Conservation (phyloP, 306 rosid species). For the Begonia peltatifolia region DNA sequence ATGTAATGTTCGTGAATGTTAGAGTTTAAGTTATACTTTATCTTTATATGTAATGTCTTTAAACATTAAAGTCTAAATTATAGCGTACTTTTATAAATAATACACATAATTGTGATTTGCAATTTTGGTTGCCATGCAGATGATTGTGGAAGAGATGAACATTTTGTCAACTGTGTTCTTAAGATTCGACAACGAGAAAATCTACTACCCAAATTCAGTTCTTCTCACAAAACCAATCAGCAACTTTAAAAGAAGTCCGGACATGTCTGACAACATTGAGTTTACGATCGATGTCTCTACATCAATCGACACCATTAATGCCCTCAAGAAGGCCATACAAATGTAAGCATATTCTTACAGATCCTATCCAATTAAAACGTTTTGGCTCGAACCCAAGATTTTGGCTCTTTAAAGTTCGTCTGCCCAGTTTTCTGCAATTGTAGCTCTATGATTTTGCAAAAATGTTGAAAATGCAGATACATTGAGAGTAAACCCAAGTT, state of each 20-base stretch:
- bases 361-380: not conserved
- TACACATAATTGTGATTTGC: too few species aligned
- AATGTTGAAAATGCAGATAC: conserved; percentile 14
- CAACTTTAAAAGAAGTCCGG: conserved; percentile 40
- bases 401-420: too few species aligned
- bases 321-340: conserved; percentile 35
- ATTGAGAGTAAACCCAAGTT: conserved; percentile 33
- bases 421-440: not conserved
- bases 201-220: conserved; percentile 35
- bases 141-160: conserved; percentile 45
- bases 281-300: conserved; percentile 31
- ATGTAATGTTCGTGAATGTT: too few species aligned
- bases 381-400: too few species aligned
- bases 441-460: not conserved
- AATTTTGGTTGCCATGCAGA: conserved; percentile 8
- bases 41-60: too few species aligned
- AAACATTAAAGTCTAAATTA: too few species aligned
- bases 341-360: conserved; percentile 12
- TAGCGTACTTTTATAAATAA: too few species aligned
- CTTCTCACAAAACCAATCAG: conserved; percentile 42
- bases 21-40: too few species aligned
- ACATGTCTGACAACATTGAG: conserved; percentile 28
- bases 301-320: conserved; percentile 19
- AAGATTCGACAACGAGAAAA: conserved; percentile 38
- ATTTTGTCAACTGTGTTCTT: conserved; percentile 33